Base-by-base conservation (phyloP, 495 filamentous ascomycete genomes). In the Podospora australis region DNA sequence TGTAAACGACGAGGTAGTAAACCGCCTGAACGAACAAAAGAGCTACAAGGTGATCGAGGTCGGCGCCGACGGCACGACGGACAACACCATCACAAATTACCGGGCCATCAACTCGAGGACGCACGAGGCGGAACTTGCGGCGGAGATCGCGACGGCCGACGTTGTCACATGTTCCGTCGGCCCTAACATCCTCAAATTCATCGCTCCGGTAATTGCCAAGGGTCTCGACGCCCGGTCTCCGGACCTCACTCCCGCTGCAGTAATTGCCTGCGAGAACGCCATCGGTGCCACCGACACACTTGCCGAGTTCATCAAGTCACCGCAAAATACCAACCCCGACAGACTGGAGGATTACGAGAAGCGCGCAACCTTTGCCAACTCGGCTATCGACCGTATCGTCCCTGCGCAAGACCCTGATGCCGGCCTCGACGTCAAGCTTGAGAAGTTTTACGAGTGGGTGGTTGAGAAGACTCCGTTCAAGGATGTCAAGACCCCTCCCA, bases 401-500 rank as follows among this genome's bases (percentile, higher is more conserved):
- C 92, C 94, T 6, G 82, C 82, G 34, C 90, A 96, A 72, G 80
- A 84, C 51, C 75, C 83, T 22, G 74, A 86, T 63, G 71, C 79
- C 16, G 89, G 88, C 30, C 74, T 96, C 30, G 85, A 96, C 59
- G 92, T 98, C 53, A 88, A 83, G 57, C 90, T 98, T 50, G 92
- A 98, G 77, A 88, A 87, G 69, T 98, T 95, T 80, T 95, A 85
- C 74, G 92, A 98, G 69, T 98, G 92, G 92, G 92, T 90, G 8
- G 90, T 96, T 38, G 92, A 98, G 58, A 65, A 77, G 59, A 82
- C 78, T 2, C 90, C 89, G 0, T 96, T 95, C 70, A 70, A 78
- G 46, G 61, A 62, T 49, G 44, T 62, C 32, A 47, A 48, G 23
- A 52, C 44, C 4, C 88, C 88, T 2, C 69, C 81, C 28, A 88